A percentile compares a stretch with the other conserved stretches of the same genome.
Evolutionary conservation across 148 eudicot species (phyloP).

Genomic region (Rhododendron vialii): DNA sequence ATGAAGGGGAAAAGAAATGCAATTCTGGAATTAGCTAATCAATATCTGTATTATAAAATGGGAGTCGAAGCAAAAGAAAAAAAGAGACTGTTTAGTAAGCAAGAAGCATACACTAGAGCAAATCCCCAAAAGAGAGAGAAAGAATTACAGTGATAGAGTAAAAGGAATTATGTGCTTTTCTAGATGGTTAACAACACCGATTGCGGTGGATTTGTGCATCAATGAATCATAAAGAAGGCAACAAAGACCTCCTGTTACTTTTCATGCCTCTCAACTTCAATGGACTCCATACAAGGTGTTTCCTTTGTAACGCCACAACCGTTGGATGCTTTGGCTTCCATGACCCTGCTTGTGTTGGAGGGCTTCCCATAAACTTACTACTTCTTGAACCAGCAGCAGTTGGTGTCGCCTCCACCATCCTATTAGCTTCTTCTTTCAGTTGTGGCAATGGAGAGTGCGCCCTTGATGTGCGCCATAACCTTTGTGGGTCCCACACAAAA

Average conservation of each 20-base stretch:
- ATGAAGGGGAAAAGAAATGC: not conserved
- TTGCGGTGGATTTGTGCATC: not conserved
- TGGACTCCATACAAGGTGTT: conserved; percentile 85
- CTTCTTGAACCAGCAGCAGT: conserved; percentile 21
- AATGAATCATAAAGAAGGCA: conserved; percentile 21
- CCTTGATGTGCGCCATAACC: conserved; percentile 65
- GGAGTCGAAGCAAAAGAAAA: not conserved
- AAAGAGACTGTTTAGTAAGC: not conserved
- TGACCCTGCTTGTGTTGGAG: conserved; percentile 58
- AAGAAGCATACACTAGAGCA: conserved; percentile 6
- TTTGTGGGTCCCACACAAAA: conserved; percentile 59
- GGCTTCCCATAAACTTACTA: conserved; percentile 82
- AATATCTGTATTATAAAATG: not conserved
- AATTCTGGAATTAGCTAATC: not conserved
- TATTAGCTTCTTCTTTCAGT: conserved; percentile 20
- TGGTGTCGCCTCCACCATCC: conserved; percentile 56
- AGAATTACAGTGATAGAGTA: not conserved
- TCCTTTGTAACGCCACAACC: conserved; percentile 72
- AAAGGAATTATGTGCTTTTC: not conserved
- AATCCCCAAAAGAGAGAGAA: not conserved
- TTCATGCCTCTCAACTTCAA: conserved; percentile 45
- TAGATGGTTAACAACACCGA: not conserved
- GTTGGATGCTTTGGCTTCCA: conserved; percentile 95
- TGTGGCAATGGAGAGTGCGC: conserved; percentile 46
- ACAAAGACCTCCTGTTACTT: conserved; percentile 45